Evolutionary conservation across 768 basidiomycete genomes (phyloP).

Genomic region (Hemileccinum impolitum): DNA sequence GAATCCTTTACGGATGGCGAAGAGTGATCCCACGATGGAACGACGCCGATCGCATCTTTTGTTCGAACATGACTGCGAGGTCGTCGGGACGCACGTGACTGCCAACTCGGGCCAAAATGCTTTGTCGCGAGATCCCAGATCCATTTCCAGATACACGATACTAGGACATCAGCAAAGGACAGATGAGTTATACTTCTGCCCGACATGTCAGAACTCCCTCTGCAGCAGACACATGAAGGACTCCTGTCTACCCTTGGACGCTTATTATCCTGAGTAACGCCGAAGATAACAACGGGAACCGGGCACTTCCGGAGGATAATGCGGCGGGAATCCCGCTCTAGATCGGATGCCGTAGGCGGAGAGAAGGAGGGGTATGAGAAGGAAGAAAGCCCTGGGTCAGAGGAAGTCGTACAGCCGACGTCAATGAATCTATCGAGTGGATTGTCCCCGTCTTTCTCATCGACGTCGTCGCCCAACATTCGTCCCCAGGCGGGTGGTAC

Average conservation of each 20-base stretch:
- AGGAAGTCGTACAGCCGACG: too few relatives aligned
- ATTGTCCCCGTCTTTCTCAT: too few relatives aligned
- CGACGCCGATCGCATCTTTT: constrained; percentile 24
- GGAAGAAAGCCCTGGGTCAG: too few relatives aligned
- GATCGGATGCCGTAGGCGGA: constrained; percentile 19
- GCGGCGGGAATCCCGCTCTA: constrained; percentile 12
- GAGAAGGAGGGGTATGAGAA: too few relatives aligned
- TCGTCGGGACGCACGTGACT: constrained; percentile 17
- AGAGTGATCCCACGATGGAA: too few relatives aligned
- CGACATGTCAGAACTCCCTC: constrained; percentile 25
- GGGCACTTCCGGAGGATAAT: constrained; percentile 49
- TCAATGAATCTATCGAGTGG: too few relatives aligned
- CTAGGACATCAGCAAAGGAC: constrained; percentile 24
- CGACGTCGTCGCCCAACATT: too few relatives aligned
- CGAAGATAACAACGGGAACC: constrained; percentile 55
- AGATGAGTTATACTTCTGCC: constrained; percentile 28
- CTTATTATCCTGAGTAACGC: constrained; percentile 55
- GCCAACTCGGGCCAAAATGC: constrained; percentile 38
- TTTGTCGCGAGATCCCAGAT: constrained; percentile 45
- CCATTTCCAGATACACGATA: constrained; percentile 44
- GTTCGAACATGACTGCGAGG: constrained; percentile 19
- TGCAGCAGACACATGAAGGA: constrained; percentile 50
- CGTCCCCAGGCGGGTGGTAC: too few relatives aligned
- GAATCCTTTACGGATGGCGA: too few relatives aligned
- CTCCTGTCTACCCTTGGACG: constrained; percentile 81